Evolutionary conservation across 1,139 yeast genomes (phyloP), one percentile per base, ranked within the genome.

Genomic region (Diutina sp.): DNA sequence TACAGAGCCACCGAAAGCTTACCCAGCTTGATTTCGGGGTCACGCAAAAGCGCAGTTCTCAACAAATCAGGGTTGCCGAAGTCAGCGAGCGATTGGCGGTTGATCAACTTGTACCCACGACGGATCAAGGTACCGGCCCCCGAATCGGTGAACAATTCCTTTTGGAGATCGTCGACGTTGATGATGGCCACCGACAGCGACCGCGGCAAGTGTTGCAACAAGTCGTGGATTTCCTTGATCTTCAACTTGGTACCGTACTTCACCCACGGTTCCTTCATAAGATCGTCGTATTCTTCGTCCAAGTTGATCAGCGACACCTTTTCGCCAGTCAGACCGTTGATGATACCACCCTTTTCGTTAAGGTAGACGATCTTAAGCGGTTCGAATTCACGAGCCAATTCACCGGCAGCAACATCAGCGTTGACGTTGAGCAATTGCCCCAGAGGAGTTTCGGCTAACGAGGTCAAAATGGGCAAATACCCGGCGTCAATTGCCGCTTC

Each of bases 351-450:
- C 72, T 93, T 93, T 72, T 93, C 99, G 71, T 91, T 91, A 70
- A 93, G 77, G 69, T 93, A 93, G 55, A 95, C 99, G 62, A 93
- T 91, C 72, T 93, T 93, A 68, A 93, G 82, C 16, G 99, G 99
- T 72, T 93, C 97, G 64, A 93, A 88, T 58, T 89, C 97, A 68
- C 98, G 83, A 28, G 99, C 98, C 63, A 93, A 80, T 72, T 93
- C 98, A 64, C 97, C 96, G 55, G 99, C 99, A 52, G 99, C 99
- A 57, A 93, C 97, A 68, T 93, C 99, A 7, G 99, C 99, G 69
- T 93, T 93, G 60, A 93, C 99, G 66, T 93, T 93, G 68, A 93
- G 80, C 69, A 93, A 87, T 74, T 93, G 99, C 35, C 99, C 99
- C 5, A 95, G 89, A 21, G 95, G 80, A 35, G 98, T 93, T 73